Percentiles rank a stretch among this genome's conserved stretches.
Conservation (phyloP, 1,139 yeast genomes). For the Hemisphaericaspora xylofermentans region DNA sequence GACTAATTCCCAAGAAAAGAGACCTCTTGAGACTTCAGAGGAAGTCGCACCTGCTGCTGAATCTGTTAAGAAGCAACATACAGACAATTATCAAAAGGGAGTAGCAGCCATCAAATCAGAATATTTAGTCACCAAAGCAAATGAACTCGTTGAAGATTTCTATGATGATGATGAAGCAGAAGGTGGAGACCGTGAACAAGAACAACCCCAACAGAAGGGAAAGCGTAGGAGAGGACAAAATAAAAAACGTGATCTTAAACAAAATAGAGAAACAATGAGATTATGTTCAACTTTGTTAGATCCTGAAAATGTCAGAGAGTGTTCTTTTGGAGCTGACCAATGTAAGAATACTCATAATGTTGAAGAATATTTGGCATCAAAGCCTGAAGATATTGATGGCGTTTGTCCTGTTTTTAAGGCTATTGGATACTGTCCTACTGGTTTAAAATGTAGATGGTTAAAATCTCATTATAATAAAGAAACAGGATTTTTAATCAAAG, state of each 20-base stretch:
- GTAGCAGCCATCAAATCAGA: constrained; percentile 68
- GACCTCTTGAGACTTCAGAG: constrained; percentile 15
- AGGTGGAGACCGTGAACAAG: constrained; percentile 31
- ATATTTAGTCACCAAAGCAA: constrained; percentile 37
- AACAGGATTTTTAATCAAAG: constrained; percentile 44
- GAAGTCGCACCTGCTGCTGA: constrained; percentile 17
- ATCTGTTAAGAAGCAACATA: constrained; percentile 23
- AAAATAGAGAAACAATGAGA: constrained; percentile 61
- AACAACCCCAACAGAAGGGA: constrained; percentile 32
- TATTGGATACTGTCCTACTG: constrained; percentile 88
- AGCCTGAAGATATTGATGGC: constrained; percentile 72
- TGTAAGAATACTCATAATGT: constrained; percentile 82
- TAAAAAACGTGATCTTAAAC: constrained; percentile 78
- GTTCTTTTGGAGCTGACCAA: constrained; percentile 66
- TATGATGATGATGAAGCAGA: constrained; percentile 54
- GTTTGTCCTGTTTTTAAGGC: constrained; percentile 80
- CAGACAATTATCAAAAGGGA: constrained; percentile 39
- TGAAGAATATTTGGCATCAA: constrained; percentile 57
- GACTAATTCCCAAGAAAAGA: constrained; percentile 16
- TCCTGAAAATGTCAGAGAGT: constrained; percentile 48
- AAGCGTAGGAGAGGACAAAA: constrained; percentile 80
- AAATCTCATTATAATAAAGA: constrained; percentile 64
- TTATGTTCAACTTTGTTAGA: constrained; percentile 64
- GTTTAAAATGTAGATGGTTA: constrained; percentile 90
- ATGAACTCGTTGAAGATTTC: constrained; percentile 28